A percentile compares a stretch with the other conserved stretches of the same genome.
Evolutionary conservation across 495 filamentous ascomycete species (phyloP).

Genomic region (Hypoxylon perforatum): DNA sequence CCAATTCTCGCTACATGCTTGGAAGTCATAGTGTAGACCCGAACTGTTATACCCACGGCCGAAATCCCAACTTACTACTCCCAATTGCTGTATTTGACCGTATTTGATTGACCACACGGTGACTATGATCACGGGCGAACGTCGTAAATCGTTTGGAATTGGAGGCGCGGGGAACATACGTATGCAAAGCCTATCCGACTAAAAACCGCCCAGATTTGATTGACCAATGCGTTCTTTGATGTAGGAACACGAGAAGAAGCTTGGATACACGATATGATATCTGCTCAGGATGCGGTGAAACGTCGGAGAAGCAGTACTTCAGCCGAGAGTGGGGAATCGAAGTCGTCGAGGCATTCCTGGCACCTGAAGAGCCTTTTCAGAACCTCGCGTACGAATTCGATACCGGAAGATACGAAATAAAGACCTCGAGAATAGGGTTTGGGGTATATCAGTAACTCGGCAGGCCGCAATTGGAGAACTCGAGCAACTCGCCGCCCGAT

Average conservation of each 20-base stretch:
- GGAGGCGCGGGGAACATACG: constrained; percentile 49
- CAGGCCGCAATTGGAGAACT: not conserved
- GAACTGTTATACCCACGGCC: not conserved
- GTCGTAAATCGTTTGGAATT: constrained; percentile 46
- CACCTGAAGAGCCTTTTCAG: constrained; percentile 31
- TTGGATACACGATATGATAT: constrained; percentile 13
- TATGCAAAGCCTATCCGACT: constrained; percentile 16
- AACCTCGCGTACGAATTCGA: constrained; percentile 9
- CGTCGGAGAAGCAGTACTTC: constrained; percentile 33
- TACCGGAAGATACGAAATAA: constrained; percentile 18
- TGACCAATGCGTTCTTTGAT: not conserved
- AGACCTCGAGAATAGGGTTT: not conserved
- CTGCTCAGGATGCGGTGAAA: constrained; percentile 14
- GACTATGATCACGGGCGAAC: constrained; percentile 22
- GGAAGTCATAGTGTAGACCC: not conserved
- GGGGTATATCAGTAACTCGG: not conserved
- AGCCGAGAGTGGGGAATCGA: constrained; percentile 18
- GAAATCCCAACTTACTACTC: not conserved
- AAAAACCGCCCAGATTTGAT: not conserved
- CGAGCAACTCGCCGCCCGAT: not conserved
- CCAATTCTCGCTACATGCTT: no score
- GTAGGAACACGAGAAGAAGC: constrained; percentile 37
- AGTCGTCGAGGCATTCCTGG: constrained; percentile 19
- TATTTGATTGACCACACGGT: not conserved
- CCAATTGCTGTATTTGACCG: not conserved